Conservation (phyloP, 2,329 filamentous ascomycete genomes). For the Colletotrichum falcatum region DNA sequence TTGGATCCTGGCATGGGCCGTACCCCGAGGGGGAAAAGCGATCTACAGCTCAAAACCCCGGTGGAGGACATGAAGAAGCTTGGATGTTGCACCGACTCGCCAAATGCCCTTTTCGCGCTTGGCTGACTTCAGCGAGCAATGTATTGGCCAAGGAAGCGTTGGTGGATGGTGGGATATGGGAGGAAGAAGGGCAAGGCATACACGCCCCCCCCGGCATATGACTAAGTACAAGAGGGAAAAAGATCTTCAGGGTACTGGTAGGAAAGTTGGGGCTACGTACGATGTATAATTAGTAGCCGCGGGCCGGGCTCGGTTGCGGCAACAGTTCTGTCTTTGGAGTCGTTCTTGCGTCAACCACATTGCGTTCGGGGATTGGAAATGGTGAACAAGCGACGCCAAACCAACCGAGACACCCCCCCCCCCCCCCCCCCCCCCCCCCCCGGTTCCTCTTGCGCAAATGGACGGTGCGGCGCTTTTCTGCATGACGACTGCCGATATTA, state of each 20-base stretch:
- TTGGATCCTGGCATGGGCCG: not conserved
- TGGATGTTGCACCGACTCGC: not conserved
- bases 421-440: too few species aligned
- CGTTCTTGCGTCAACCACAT: not conserved
- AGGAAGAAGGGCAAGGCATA: constrained; percentile 1
- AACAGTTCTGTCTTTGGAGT: not conserved
- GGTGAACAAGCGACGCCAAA: not conserved
- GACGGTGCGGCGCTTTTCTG: too few species aligned
- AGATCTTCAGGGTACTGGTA: constrained; percentile 34
- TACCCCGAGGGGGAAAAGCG: not conserved
- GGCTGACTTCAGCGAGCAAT: not conserved
- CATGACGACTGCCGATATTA: not conserved
- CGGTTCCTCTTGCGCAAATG: too few species aligned
- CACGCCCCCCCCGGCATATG: not conserved
- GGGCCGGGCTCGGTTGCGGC: not conserved
- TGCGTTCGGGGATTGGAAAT: not conserved
- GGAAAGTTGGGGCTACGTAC: not conserved
- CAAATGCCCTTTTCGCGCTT: not conserved
- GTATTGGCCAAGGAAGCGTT: not conserved
- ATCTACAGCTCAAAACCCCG: not conserved
- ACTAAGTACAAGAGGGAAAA: constrained; percentile 2
- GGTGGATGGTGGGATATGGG: not conserved
- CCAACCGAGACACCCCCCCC: not conserved
- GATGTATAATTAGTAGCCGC: too few species aligned
- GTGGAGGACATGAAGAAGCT: not conserved